Conservation (phyloP, 345 rosid genomes). For the Murraya paniculata region DNA sequence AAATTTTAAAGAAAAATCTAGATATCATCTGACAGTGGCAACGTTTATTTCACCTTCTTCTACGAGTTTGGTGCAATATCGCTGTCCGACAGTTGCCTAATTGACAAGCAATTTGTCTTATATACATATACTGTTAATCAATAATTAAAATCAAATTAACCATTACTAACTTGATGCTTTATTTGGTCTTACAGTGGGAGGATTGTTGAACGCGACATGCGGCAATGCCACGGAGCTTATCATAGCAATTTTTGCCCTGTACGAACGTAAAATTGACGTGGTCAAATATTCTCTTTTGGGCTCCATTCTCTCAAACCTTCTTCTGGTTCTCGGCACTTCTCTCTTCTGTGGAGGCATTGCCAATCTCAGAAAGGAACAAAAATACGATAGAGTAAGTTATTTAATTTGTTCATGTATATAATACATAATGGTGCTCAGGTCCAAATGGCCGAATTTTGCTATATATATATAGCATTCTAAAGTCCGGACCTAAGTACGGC, state of each 20-base stretch:
- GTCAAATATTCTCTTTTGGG: constrained; percentile 91
- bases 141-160: no score
- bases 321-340: constrained; percentile 86
- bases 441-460: no score
- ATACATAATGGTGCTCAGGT: no score
- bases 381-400: constrained; percentile 64
- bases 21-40: neutral
- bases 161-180: no score
- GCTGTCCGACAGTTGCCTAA: neutral
- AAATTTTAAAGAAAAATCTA: neutral
- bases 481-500: no score
- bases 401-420: neutral
- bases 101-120: neutral
- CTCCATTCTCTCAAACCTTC: constrained; percentile 84
- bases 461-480: no score
- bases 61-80: neutral
- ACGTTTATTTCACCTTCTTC: neutral
- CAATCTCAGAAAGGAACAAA: constrained; percentile 62
- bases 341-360: constrained; percentile 88
- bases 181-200: constrained; percentile 58
- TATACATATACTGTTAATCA: no score
- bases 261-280: constrained; percentile 53
- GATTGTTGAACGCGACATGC: constrained; percentile 88
- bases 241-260: constrained; percentile 74
- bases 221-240: constrained; percentile 94